Percentiles rank a stretch among this genome's conserved stretches.
phyloP scores from a whole-genome alignment of 1,284 basidiomycete species.

The Sporisorium exsertum region DNA sequence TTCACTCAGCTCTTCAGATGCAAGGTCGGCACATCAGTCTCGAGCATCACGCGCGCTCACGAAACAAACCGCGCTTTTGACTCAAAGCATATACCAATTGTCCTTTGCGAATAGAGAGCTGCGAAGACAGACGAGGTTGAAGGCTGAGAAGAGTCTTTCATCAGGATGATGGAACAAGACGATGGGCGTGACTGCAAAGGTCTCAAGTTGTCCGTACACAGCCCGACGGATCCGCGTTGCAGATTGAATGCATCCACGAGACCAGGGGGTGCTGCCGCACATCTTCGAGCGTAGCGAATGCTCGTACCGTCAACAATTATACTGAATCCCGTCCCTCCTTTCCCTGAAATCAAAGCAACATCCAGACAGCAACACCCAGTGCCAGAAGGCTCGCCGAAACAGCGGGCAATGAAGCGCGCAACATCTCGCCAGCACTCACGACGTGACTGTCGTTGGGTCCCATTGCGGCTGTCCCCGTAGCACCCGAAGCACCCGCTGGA shows the following conservation, averaged over 20 bases:
- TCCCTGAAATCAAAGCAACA: slow-evolving; percentile 27
- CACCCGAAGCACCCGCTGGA: slow-evolving; percentile 28
- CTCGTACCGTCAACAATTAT: background rate
- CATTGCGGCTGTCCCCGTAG: slow-evolving; percentile 16
- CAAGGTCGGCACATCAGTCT: background rate
- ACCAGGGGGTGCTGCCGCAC: background rate
- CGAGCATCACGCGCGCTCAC: background rate
- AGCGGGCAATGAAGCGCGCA: slow-evolving; percentile 20
- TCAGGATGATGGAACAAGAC: background rate
- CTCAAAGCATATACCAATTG: background rate
- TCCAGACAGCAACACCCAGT: slow-evolving; percentile 27
- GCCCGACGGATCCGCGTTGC: background rate
- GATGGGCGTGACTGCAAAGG: background rate
- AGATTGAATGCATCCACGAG: background rate
- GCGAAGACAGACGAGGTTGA: background rate
- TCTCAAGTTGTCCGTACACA: background rate
- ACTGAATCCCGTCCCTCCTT: background rate
- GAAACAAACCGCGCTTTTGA: background rate
- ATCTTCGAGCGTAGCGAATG: background rate
- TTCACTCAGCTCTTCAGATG: background rate
- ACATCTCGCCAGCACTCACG: slow-evolving; percentile 31
- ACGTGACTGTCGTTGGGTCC: slow-evolving; percentile 47
- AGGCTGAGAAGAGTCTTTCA: background rate
- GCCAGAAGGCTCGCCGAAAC: slow-evolving; percentile 27
- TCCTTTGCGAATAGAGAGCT: background rate